A percentile compares a stretch with the other conserved stretches of the same genome.
phyloP scores from a whole-genome alignment of 2,329 filamentous ascomycete genomes.

The Hymenoscyphus fructigenus region DNA sequence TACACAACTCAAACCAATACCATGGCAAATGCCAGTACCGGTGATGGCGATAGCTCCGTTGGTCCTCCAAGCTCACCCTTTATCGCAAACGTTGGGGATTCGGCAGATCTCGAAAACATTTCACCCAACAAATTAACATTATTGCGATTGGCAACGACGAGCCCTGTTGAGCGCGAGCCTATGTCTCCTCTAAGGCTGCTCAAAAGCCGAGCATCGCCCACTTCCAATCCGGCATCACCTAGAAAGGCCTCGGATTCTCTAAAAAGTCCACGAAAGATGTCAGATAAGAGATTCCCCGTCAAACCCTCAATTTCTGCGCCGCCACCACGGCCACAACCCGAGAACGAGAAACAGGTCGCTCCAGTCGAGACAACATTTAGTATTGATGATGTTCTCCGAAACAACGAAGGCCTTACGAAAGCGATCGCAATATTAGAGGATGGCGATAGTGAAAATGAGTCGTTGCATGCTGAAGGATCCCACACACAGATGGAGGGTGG shows the following conservation, averaged over 20 bases:
- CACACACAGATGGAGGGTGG: conserved; percentile 36
- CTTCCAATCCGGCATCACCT: conserved; percentile 22
- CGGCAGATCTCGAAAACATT: conserved; percentile 32
- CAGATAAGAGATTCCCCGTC: conserved; percentile 61
- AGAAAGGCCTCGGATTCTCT: conserved; percentile 21
- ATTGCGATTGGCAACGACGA: conserved; percentile 26
- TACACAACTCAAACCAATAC: conserved; percentile 24
- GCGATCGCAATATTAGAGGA: conserved; percentile 65
- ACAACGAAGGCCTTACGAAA: conserved; percentile 56
- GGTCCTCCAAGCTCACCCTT: conserved; percentile 35
- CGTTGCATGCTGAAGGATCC: conserved; percentile 31
- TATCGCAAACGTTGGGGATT: conserved; percentile 26
- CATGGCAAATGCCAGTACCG: conserved; percentile 9
- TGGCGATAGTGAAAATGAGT: conserved; percentile 34
- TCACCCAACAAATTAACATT: conserved; percentile 29
- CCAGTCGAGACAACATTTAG: conserved; percentile 25
- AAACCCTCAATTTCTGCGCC: conserved; percentile 43
- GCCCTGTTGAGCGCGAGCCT: conserved; percentile 29
- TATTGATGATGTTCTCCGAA: conserved; percentile 53
- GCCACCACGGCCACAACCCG: conserved; percentile 29
- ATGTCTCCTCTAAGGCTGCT: conserved; percentile 33
- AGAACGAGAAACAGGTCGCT: conserved; percentile 36
- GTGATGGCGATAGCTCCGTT: conserved; percentile 24
- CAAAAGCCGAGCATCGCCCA: conserved; percentile 31
- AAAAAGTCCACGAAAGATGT: conserved; percentile 48